Percentiles rank a stretch among this genome's conserved stretches.
phyloP scores from a whole-genome alignment of 306 rosid species.

The Dicorynia guianensis region DNA sequence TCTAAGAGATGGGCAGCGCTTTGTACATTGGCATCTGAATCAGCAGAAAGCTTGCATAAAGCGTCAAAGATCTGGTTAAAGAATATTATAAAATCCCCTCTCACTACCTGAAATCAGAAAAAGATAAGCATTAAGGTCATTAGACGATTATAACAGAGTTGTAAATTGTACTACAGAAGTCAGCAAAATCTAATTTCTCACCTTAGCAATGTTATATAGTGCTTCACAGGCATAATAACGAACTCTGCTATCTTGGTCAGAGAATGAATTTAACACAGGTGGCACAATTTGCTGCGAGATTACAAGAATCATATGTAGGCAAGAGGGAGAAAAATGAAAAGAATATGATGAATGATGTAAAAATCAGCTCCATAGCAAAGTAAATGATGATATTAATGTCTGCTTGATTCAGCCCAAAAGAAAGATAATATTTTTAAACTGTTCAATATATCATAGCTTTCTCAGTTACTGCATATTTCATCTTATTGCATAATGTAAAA shows the following conservation, averaged over 20 bases:
- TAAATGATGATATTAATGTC: neutral
- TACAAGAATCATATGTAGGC: constrained; percentile 33
- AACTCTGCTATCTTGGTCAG: constrained; percentile 98
- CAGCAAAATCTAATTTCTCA: constrained; percentile 48
- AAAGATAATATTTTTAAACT: neutral
- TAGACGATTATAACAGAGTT: constrained; percentile 30
- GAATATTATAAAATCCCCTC: constrained; percentile 97
- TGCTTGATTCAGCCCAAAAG: constrained; percentile 1
- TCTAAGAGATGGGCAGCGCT: constrained; percentile 99
- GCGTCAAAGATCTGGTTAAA: constrained; percentile 98
- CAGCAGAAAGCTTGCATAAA: constrained; percentile 98
- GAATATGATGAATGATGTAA: neutral
- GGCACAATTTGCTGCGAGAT: constrained; percentile 89
- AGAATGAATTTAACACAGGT: constrained; percentile 86
- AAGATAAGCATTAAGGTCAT: constrained; percentile 46
- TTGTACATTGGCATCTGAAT: constrained; percentile 93
- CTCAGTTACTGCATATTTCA: neutral
- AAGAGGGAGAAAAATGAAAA: constrained; percentile 18
- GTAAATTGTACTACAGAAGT: constrained; percentile 3
- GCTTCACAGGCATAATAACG: constrained; percentile 99
- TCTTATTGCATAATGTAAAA: neutral
- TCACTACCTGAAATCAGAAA: constrained; percentile 78
- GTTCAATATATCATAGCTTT: neutral
- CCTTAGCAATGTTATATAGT: constrained; percentile 97
- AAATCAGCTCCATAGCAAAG: constrained; percentile 8